These are phyloP conservation scores for Solanum paucissectum DNA, from an alignment of 257 asterid species.

Conservation along the genomic window DNA sequence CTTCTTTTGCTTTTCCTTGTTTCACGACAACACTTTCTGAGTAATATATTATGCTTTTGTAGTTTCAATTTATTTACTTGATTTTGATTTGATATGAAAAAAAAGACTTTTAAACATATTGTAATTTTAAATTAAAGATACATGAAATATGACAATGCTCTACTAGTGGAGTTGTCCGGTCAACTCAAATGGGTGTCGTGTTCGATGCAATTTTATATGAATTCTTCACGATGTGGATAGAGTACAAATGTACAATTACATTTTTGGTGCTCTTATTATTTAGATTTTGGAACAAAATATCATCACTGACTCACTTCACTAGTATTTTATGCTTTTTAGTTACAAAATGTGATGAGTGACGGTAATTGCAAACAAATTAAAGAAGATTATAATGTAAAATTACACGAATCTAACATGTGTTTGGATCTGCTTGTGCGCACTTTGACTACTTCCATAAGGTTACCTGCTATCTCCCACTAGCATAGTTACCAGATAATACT, in stretches of 20 bases:
- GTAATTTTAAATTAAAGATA: no score
- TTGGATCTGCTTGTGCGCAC: background rate
- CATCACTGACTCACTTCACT: background rate
- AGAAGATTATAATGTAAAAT: background rate
- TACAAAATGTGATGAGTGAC: background rate
- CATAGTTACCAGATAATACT: background rate
- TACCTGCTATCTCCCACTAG: conserved; percentile 10
- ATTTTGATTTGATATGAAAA: no score
- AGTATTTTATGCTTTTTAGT: background rate
- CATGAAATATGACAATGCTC: background rate
- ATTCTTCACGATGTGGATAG: background rate
- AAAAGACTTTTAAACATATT: no score
- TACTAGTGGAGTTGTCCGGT: background rate
- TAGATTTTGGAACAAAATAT: background rate
- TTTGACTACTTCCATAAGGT: background rate
- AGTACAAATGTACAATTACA: background rate
- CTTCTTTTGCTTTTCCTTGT: background rate
- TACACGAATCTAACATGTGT: background rate
- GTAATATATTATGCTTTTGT: no score
- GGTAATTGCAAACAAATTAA: background rate
- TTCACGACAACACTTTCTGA: background rate
- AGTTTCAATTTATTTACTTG: no score
- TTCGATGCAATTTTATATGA: background rate
- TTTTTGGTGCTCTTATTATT: background rate
- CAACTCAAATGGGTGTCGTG: background rate